Evolutionary conservation across 1,284 basidiomycete species (phyloP).

Genomic region (Marasmius fiardii): DNA sequence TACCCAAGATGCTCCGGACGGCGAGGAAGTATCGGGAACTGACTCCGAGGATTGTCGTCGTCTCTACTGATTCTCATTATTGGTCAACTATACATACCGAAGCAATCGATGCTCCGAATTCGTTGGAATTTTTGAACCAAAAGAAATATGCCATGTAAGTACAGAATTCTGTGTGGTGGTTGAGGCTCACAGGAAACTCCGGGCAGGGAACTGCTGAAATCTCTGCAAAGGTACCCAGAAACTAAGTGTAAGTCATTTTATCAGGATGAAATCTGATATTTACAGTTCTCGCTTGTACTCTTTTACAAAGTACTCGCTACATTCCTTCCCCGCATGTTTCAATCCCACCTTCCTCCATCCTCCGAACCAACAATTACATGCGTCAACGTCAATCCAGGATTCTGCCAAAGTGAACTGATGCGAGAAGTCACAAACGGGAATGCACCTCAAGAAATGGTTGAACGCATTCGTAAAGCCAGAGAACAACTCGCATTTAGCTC

Average conservation of each 20-base stretch:
- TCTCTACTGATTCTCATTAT: slow-evolving; percentile 35
- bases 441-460: slow-evolving; percentile 11
- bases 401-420: slow-evolving; percentile 39
- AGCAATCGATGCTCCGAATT: slow-evolving; percentile 22
- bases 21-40: background rate
- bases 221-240: slow-evolving; percentile 28
- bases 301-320: slow-evolving; percentile 35
- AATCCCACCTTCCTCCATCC: slow-evolving; percentile 32
- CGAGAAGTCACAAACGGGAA: slow-evolving; percentile 23
- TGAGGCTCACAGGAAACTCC: no score
- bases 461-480: slow-evolving; percentile 22
- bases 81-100: slow-evolving; percentile 18
- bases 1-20: background rate
- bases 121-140: slow-evolving; percentile 18
- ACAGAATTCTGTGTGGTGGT: no score
- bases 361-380: slow-evolving; percentile 31
- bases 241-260: slow-evolving; percentile 28
- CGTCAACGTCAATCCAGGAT: slow-evolving; percentile 41
- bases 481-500: no score
- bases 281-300: no score
- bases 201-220: no score
- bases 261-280: background rate
- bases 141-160: slow-evolving; percentile 26
- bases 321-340: slow-evolving; percentile 37
- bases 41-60: background rate